A percentile compares a stretch with the other conserved stretches of the same genome.
Conservation (phyloP, 257 asterid species). For the Solanum clarkiae region DNA sequence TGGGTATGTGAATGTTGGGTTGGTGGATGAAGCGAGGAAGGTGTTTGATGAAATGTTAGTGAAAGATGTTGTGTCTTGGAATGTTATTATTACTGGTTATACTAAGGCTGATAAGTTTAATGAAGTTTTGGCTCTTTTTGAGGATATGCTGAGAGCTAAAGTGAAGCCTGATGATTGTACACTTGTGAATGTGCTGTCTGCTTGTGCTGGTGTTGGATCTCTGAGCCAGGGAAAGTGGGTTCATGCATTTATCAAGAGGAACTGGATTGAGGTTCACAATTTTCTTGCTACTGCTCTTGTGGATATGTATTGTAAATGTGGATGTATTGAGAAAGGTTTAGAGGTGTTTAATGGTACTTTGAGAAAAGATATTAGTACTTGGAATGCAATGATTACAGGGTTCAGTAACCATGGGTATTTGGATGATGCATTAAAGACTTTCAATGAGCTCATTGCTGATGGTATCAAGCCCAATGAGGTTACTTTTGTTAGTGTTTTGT, state of each 20-base stretch:
- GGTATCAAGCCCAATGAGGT: conserved; percentile 19
- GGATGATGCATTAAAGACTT: conserved; percentile 13
- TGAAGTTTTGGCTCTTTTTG: conserved; percentile 16
- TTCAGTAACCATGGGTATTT: conserved; percentile 27
- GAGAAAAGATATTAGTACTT: conserved; percentile 22
- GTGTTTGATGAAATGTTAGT: conserved; percentile 19
- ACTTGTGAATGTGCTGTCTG: conserved; percentile 24
- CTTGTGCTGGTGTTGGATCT: conserved; percentile 26
- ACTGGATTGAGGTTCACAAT: conserved; percentile 9
- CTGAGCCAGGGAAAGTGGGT: conserved; percentile 26
- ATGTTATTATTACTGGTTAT: conserved; percentile 22
- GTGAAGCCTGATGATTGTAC: conserved; percentile 23
- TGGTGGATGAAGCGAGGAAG: conserved; percentile 19
- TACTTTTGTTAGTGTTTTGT: conserved; percentile 22
- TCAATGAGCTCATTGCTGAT: conserved; percentile 12
- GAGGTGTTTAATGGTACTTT: conserved; percentile 12
- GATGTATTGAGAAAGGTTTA: conserved; percentile 18
- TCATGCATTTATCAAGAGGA: conserved; percentile 11
- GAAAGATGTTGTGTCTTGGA: conserved; percentile 33
- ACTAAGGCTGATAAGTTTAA: conserved; percentile 5
- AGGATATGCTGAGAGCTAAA: conserved; percentile 11
- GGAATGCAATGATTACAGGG: conserved; percentile 32
- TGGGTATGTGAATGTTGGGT: conserved; percentile 15
- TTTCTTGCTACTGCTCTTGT: conserved; percentile 29
- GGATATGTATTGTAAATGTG: conserved; percentile 36